phyloP scores from a whole-genome alignment of 1,284 basidiomycete species.

The Ceratobasidium papillatum region DNA sequence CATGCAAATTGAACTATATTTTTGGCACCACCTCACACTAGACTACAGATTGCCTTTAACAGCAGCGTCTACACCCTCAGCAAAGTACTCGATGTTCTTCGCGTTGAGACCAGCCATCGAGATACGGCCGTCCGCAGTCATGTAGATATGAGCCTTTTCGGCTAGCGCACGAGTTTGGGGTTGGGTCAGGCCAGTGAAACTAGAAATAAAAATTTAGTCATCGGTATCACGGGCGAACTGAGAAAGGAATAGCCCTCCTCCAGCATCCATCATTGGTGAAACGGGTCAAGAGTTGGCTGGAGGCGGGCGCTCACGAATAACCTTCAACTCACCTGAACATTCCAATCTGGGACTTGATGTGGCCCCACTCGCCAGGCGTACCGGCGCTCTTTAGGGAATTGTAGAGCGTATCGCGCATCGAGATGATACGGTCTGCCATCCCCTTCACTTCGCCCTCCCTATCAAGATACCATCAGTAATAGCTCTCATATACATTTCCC shows the following conservation, averaged over 20 bases:
- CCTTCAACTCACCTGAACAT: constrained; percentile 77
- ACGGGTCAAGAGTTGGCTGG: constrained; percentile 41
- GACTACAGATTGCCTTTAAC: constrained; percentile 79
- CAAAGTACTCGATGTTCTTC: constrained; percentile 91
- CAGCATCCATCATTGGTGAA: not conserved
- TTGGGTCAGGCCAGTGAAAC: constrained; percentile 87
- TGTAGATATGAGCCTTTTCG: constrained; percentile 94
- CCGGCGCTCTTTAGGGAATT: constrained; percentile 66
- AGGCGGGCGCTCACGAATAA: not conserved
- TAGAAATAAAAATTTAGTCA: constrained; percentile 52
- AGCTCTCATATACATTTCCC: not conserved
- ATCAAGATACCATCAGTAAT: not conserved
- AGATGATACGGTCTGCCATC: constrained; percentile 97
- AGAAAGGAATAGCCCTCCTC: not conserved
- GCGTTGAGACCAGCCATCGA: constrained; percentile 96
- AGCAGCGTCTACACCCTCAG: constrained; percentile 82
- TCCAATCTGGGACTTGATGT: constrained; percentile 97
- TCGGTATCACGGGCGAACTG: not conserved
- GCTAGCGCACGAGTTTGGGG: constrained; percentile 88
- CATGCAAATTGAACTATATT: not conserved
- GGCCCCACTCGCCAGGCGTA: constrained; percentile 94
- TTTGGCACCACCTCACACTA: not conserved
- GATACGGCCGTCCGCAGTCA: constrained; percentile 89
- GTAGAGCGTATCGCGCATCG: constrained; percentile 90
- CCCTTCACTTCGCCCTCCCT: constrained; percentile 85